These are phyloP conservation scores for Hortiboletus flavorubellus DNA, from an alignment of 768 basidiomycete species.

Conservation along the genomic window DNA sequence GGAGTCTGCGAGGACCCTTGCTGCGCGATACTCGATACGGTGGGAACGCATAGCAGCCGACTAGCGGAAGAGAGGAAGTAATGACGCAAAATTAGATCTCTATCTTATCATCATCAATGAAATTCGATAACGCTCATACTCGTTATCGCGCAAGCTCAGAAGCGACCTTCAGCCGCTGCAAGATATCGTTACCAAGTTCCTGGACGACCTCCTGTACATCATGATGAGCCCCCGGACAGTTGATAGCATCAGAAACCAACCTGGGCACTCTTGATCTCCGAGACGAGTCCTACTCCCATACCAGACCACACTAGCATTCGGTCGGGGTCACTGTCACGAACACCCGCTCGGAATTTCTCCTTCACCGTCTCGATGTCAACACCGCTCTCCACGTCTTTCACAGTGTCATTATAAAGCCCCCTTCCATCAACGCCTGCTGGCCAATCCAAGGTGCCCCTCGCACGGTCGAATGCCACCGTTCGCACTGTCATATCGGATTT, in stretches of 20 bases:
- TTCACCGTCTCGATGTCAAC: constrained; percentile 41
- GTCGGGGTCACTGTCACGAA: constrained; percentile 42
- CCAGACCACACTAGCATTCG: constrained; percentile 69
- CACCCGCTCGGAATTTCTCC: constrained; percentile 45
- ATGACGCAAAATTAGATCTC: constrained; percentile 1
- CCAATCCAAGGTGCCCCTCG: constrained; percentile 55
- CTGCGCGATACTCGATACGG: constrained; percentile 13
- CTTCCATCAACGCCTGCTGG: constrained; percentile 59
- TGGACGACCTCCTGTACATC: constrained; percentile 48
- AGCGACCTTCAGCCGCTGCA: constrained; percentile 32
- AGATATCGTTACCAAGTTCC: constrained; percentile 49
- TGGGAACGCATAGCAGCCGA: constrained; percentile 11
- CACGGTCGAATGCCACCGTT: constrained; percentile 62
- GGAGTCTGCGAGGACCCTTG: constrained; percentile 1
- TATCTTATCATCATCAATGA: constrained; percentile 18
- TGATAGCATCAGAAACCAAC: constrained; percentile 27
- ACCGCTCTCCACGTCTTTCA: constrained; percentile 53
- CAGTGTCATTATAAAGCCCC: constrained; percentile 46
- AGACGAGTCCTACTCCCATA: constrained; percentile 57
- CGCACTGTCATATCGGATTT: constrained; percentile 46
- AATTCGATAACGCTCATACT: constrained; percentile 17
- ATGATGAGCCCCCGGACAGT: constrained; percentile 3
- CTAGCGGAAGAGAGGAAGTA: not conserved
- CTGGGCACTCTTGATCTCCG: constrained; percentile 38
- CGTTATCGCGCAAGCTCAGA: constrained; percentile 23